These are phyloP conservation scores for Endocarpon pusillum DNA, from an alignment of 495 filamentous ascomycete genomes.

Conservation along the genomic window DNA sequence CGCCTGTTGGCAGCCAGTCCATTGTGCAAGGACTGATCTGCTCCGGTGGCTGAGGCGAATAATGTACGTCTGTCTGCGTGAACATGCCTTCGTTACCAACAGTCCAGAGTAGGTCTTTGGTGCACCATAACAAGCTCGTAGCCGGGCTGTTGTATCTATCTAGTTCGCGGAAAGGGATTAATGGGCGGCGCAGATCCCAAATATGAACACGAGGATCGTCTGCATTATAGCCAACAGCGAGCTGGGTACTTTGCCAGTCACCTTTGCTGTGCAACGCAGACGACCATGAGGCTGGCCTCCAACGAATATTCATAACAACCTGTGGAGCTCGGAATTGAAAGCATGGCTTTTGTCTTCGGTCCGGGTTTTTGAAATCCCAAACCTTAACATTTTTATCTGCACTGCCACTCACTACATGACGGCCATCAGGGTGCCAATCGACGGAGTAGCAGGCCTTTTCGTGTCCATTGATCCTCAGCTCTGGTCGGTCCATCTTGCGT, in stretches of 20 bases:
- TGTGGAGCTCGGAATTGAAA: slow-evolving; percentile 44
- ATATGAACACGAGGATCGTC: slow-evolving; percentile 59
- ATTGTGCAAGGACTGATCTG: slow-evolving; percentile 27
- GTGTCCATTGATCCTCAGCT: slow-evolving; percentile 71
- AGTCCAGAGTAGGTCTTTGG: slow-evolving; percentile 81
- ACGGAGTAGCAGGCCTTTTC: slow-evolving; percentile 62
- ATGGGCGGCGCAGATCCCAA: slow-evolving; percentile 82
- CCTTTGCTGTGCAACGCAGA: slow-evolving; percentile 45
- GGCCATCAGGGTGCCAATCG: slow-evolving; percentile 93
- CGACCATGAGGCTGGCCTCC: slow-evolving; percentile 69
- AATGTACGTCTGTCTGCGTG: slow-evolving; percentile 74
- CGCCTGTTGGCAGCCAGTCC: slow-evolving; percentile 29
- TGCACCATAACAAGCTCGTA: slow-evolving; percentile 74
- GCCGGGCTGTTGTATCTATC: slow-evolving; percentile 54
- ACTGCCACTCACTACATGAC: slow-evolving; percentile 71
- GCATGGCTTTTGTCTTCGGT: slow-evolving; percentile 61
- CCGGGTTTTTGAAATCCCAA: slow-evolving; percentile 75
- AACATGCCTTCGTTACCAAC: slow-evolving; percentile 72
- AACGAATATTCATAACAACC: slow-evolving; percentile 60
- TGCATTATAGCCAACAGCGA: slow-evolving; percentile 50
- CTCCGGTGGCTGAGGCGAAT: slow-evolving; percentile 62
- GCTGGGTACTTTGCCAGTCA: slow-evolving; percentile 47
- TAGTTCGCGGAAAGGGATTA: slow-evolving; percentile 75
- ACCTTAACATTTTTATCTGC: slow-evolving; percentile 71
- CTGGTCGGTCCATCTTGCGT: slow-evolving; percentile 36